Evolutionary conservation across 352 stramenopile species (phyloP), one percentile per base, ranked within the genome.

Genomic region (Phytophthora citricola): DNA sequence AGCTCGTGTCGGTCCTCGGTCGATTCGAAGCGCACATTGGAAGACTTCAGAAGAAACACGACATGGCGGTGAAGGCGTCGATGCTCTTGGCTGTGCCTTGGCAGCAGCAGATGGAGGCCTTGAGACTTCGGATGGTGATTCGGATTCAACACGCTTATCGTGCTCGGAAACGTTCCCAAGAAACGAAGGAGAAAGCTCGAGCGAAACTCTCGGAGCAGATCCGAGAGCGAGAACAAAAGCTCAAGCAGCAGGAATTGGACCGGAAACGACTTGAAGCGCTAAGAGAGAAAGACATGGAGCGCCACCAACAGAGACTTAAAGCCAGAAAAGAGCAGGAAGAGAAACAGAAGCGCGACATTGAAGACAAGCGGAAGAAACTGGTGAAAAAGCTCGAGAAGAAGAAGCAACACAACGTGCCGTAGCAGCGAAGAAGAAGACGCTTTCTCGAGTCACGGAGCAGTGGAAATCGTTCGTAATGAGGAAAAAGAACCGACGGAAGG

Each of bases 81-180:
- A 66, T 62, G 14, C 46, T 88, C 26, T 50, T 92, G 10, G 60
- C 79, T 22, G 80, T 81, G 14, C 75, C 83, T 0, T 95, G 87
- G 87, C 75, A 89, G 46, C 63, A 87, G 58, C 85, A 95, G 54
- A 79, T 93, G 68, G 76, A 93, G 24, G 83, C 88, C 14, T 59
- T 92, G 7, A 56, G 84, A 40, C 39, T 89, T 2, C 83, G 79
- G 8, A 92, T 92, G 82, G 70, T 86, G 1, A 78, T 92, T 15
- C 81, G 78, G 11, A 89, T 95, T 45, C 87, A 95, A 70, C 81
- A 81, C 4, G 75, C 81, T 1, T 93, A 90, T 63, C 76, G 87
- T 36, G 68, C 76, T 20, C 73, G 85, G 31, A 71, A 66, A 15
- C 54, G 69, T 39, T 58, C 78, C 1, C 66, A 66, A 9, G 59